Evolutionary conservation across 345 rosid genomes (phyloP).

Genomic region (Durio zibethinus): DNA sequence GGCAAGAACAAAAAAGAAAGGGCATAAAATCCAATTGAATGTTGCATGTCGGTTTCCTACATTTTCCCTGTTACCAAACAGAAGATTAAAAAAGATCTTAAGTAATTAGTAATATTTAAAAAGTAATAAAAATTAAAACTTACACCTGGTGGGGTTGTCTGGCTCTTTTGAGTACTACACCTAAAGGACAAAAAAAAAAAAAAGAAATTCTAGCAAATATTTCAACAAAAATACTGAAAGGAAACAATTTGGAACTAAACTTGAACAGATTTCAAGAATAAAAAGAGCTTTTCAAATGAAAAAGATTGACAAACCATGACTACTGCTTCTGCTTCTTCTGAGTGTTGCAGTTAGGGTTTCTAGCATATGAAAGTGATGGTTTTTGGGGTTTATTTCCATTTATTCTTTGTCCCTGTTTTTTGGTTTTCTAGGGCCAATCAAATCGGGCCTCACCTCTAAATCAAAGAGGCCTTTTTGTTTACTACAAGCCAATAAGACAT

Average conservation of each 20-base stretch:
- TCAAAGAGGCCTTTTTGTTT: not conserved
- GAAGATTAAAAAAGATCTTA: not conserved
- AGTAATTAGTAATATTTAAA: not conserved
- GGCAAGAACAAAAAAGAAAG: not conserved
- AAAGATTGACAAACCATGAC: slow-evolving; percentile 22
- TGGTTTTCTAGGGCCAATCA: not conserved
- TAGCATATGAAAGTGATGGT: not conserved
- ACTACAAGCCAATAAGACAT: not conserved
- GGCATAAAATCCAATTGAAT: not conserved
- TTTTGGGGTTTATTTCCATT: slow-evolving; percentile 10
- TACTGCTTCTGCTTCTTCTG: slow-evolving; percentile 1
- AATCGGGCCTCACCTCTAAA: not conserved
- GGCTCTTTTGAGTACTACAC: slow-evolving; percentile 79
- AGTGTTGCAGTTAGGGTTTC: not conserved
- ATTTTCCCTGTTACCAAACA: slow-evolving; percentile 5
- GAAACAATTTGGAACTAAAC: not conserved
- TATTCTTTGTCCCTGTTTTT: not conserved
- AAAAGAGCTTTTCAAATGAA: not conserved
- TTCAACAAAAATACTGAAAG: not conserved
- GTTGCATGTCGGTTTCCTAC: not conserved
- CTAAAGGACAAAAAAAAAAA: slow-evolving; percentile 22
- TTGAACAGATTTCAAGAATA: not conserved
- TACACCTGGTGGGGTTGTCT: slow-evolving; percentile 74
- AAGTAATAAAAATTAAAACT: slow-evolving; percentile 17
- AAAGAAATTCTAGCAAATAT: slow-evolving; percentile 1